Conservation (phyloP, 768 basidiomycete species). For the Auricularia heimuer region DNA sequence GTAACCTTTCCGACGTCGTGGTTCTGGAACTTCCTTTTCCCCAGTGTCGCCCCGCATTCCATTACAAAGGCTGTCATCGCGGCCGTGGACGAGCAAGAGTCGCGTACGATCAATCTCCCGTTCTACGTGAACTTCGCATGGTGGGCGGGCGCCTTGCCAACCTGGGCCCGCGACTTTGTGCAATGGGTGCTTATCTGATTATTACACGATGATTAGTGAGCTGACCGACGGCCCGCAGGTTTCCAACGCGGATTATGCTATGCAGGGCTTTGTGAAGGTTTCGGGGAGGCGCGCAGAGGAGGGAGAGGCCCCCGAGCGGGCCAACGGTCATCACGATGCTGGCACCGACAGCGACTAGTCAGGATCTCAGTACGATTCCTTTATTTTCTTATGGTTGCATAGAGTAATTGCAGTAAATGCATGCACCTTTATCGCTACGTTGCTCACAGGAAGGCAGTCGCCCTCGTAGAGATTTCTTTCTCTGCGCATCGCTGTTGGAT, state of each 20-base stretch:
- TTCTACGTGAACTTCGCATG: slow-evolving; percentile 59
- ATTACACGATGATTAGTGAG: too few species aligned
- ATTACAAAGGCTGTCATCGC: slow-evolving; percentile 76
- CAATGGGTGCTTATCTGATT: slow-evolving; percentile 51
- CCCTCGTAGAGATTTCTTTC: too few species aligned
- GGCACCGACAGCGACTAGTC: not conserved
- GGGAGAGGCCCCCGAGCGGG: slow-evolving; percentile 16
- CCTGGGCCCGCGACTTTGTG: slow-evolving; percentile 60
- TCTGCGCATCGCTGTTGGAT: too few species aligned
- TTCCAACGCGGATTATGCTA: slow-evolving; percentile 57
- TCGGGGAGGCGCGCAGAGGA: slow-evolving; percentile 52
- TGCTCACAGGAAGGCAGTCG: too few species aligned
- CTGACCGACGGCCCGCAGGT: slow-evolving; percentile 31
- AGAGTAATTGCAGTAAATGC: too few species aligned
- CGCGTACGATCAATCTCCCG: slow-evolving; percentile 58
- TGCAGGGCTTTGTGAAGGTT: slow-evolving; percentile 59
- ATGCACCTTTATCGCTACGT: too few species aligned
- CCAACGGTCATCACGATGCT: not conserved
- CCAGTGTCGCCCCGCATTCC: slow-evolving; percentile 59
- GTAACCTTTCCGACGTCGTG: slow-evolving; percentile 37
- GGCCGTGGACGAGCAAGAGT: slow-evolving; percentile 73
- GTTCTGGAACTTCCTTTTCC: slow-evolving; percentile 64
- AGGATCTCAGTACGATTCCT: not conserved
- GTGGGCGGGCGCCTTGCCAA: slow-evolving; percentile 49
- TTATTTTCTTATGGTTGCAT: too few species aligned